Evolutionary conservation across 2,329 filamentous ascomycete genomes (phyloP).

Genomic region (Sporothrix luriei): DNA sequence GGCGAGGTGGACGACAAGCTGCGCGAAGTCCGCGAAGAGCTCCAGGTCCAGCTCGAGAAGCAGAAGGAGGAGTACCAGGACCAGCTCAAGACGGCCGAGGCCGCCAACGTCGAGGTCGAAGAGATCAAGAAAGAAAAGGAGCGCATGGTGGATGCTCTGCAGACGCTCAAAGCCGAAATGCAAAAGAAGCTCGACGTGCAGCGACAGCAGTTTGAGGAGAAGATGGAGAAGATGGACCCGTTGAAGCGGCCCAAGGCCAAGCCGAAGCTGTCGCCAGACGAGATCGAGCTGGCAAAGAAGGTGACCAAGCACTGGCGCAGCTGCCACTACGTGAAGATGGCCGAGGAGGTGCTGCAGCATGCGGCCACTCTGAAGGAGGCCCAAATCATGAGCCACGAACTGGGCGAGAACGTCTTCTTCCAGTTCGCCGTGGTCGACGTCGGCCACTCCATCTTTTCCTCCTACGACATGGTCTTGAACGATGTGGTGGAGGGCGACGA

Average conservation of each 20-base stretch:
- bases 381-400: slow-evolving; percentile 95
- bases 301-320: slow-evolving; percentile 76
- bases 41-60: slow-evolving; percentile 79
- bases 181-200: slow-evolving; percentile 82
- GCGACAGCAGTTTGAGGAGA: slow-evolving; percentile 79
- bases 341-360: slow-evolving; percentile 85
- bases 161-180: slow-evolving; percentile 82
- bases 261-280: slow-evolving; percentile 68
- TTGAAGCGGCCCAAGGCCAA: slow-evolving; percentile 63
- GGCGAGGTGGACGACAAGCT: slow-evolving; percentile 75
- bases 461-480: slow-evolving; percentile 94
- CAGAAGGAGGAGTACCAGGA: slow-evolving; percentile 82
- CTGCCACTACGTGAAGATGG: slow-evolving; percentile 89
- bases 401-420: slow-evolving; percentile 90
- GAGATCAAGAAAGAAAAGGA: slow-evolving; percentile 81
- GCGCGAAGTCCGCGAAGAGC: slow-evolving; percentile 73
- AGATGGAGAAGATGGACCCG: slow-evolving; percentile 74
- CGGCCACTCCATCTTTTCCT: slow-evolving; percentile 86
- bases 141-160: slow-evolving; percentile 80
- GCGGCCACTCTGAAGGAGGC: slow-evolving; percentile 90
- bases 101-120: slow-evolving; percentile 75
- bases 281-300: slow-evolving; percentile 69
- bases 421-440: slow-evolving; percentile 91
- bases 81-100: slow-evolving; percentile 74
- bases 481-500: slow-evolving; percentile 86